Evolutionary conservation across 164 flowering plant genomes (phyloP).

Genomic region (Litsea cubeba): DNA sequence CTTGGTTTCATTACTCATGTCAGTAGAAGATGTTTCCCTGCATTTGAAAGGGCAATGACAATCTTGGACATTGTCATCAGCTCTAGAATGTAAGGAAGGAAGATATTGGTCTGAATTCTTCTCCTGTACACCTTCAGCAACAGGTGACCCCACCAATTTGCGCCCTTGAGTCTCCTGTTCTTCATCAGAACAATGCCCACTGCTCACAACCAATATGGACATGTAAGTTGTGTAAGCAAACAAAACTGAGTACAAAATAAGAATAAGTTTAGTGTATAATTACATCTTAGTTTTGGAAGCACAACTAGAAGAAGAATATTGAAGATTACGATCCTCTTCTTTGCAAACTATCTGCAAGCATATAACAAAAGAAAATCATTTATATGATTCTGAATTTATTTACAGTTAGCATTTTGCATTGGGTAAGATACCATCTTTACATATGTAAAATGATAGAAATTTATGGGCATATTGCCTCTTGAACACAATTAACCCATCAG

Average conservation of each 20-base stretch:
- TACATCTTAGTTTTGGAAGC: conserved; percentile 15
- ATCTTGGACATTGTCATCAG: conserved; percentile 2
- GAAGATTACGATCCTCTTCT: not conserved
- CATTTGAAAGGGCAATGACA: conserved; percentile 1
- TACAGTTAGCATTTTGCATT: not conserved
- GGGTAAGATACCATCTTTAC: no score
- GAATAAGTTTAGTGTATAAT: conserved; percentile 1
- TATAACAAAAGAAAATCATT: not conserved
- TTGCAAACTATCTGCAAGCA: conserved; percentile 7
- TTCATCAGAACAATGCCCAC: conserved; percentile 8
- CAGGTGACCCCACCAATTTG: conserved; percentile 7
- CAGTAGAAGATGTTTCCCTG: conserved; percentile 7
- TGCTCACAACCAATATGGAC: conserved; percentile 11
- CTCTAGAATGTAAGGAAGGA: conserved; percentile 6
- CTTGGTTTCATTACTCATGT: conserved; percentile 1
- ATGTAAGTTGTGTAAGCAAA: not conserved
- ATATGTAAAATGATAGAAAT: no score
- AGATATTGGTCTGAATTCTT: not conserved
- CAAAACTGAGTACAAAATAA: not conserved
- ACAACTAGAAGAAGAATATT: conserved; percentile 2
- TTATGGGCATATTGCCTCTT: no score
- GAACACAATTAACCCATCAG: no score
- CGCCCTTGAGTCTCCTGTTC: not conserved
- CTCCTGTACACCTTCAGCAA: conserved; percentile 7
- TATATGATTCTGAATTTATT: not conserved